Conservation (phyloP, 1,284 basidiomycete species). For the Entoloma clypeatum region DNA sequence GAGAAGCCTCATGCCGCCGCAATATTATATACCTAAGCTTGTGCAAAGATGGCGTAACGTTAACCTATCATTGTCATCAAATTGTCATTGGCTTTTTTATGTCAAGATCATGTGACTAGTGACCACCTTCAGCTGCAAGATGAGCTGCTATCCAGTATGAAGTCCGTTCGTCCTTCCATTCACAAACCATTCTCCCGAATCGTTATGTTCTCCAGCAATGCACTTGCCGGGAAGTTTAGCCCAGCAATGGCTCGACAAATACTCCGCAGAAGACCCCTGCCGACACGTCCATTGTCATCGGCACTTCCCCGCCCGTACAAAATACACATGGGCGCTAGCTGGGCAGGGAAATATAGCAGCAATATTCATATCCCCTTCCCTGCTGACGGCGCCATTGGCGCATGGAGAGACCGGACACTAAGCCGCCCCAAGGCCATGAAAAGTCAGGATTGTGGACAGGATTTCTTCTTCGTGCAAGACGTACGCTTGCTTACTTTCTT, state of each 20-base stretch:
- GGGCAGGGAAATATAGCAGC: constrained; percentile 69
- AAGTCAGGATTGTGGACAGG: constrained; percentile 62
- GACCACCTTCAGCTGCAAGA: too few species aligned
- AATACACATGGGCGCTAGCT: constrained; percentile 73
- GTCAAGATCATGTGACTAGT: too few species aligned
- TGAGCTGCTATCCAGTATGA: too few species aligned
- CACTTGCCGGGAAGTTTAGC: constrained; percentile 7
- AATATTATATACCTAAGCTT: too few species aligned
- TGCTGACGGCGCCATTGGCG: constrained; percentile 58
- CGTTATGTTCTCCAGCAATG: constrained; percentile 1
- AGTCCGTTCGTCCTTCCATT: too few species aligned
- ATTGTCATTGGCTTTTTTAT: too few species aligned
- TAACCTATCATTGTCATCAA: too few species aligned
- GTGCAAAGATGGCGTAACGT: too few species aligned
- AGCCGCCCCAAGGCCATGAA: constrained; percentile 40
- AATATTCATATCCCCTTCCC: constrained; percentile 55
- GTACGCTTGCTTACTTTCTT: constrained; percentile 36
- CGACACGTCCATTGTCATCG: constrained; percentile 17
- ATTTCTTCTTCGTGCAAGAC: constrained; percentile 76
- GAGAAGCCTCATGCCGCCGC: too few species aligned
- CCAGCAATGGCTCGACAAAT: constrained; percentile 16
- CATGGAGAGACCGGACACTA: constrained; percentile 68
- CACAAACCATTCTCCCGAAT: not conserved
- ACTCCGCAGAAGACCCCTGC: constrained; percentile 8
- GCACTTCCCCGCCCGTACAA: constrained; percentile 47